Evolutionary conservation across 2,329 filamentous ascomycete genomes (phyloP), one percentile per base, ranked within the genome.

Genomic region (Thermomyces lanuginosus): DNA sequence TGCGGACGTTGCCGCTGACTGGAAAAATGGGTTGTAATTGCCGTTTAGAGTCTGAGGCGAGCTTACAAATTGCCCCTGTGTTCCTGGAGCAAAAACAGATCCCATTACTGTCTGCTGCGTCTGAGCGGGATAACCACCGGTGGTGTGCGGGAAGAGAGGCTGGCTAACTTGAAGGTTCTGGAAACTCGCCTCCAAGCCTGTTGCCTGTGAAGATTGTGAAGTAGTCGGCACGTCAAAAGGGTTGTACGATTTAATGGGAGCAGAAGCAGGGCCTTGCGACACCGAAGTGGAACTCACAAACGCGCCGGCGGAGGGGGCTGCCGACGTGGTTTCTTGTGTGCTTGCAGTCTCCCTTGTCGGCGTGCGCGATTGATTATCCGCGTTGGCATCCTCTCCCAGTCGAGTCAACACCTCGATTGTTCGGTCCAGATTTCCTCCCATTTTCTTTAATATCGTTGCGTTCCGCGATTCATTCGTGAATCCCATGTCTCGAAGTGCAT

Each of bases 381-480:
- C 76, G 39, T 80, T 79, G 36, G 60, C 72, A 3, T 70, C 73
- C 45, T 92, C 83, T 14, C 84, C 86, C 20, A 93, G 56, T 38
- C 82, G 69, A 30, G 89, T 71, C 43, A 98, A 55, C 10, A 81
- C 71, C 51, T 95, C 86, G 22, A 95, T 72, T 0, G 86, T 73
- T 49, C 72, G 76, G 40, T 93, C 82, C 31, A 98, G 47, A 44
- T 89, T 84, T 3, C 86, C 84, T 43, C 77, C 74, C 16, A 91
- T 65, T 3, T 78, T 77, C 46, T 83, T 84, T 10, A 98, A 58
- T 14, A 93, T 72, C 27, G 76, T 72, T 4, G 71, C 64, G 44
- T 93, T 95, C 32, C 78, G 71, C 40, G 76, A 79, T 21, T 76
- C 72, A 46, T 98, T 83, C 3, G 60, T 61, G 43, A 98, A 98